Base-by-base conservation (phyloP, 345 rosid species). In the Firmiana major region DNA sequence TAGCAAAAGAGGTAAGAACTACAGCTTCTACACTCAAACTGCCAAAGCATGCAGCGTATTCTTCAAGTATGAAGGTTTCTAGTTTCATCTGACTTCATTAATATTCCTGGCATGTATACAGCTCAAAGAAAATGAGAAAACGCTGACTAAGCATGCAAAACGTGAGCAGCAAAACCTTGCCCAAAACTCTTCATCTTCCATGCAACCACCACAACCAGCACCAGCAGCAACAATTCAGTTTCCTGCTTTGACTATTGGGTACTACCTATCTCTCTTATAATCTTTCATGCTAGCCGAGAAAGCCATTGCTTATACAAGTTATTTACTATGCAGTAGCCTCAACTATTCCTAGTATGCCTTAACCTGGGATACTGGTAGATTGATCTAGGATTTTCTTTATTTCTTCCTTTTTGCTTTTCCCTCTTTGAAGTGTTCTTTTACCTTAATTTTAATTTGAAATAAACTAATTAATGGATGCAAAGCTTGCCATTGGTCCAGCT, bases 1-100 rank as follows among this genome's bases (percentile, higher is more conserved):
- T 94, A 8, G 77, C 78, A 60, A 88, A 90, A 77, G 78, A 91
- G 94, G 98, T 94, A 53, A 19, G 9, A 13, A 34, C 42, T 24
- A 22, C 7, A 4, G 16, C 67, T 63, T 63, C 21, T 31, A 7
- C 40, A 13, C 38, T 26, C 38, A 8, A 63, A 16, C 5, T 16
- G 4, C 21, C 7, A 34, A 63, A 17, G 43, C 43, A 17, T 63
- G 24, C 5, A 9, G 3, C 36, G 1, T 9, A 19, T 70, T 63
- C 21, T 31, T 31, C 34, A 24, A 58, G 24, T 6, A 4, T 24
- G 34, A 11, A 58, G 63, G 63, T 58, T 24, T 69, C 73, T 48
- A 46, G 42, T 8, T 48, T 69, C n/a, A 51, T 51, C 2, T 53
- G 28, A 12, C 45, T 71, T 34, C 42, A 69, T n/a, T 48, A 48